Percentiles rank a stretch among this genome's conserved stretches.
Evolutionary conservation across 2,329 filamentous ascomycete genomes (phyloP).

Genomic region (Stromatinia cepivora): DNA sequence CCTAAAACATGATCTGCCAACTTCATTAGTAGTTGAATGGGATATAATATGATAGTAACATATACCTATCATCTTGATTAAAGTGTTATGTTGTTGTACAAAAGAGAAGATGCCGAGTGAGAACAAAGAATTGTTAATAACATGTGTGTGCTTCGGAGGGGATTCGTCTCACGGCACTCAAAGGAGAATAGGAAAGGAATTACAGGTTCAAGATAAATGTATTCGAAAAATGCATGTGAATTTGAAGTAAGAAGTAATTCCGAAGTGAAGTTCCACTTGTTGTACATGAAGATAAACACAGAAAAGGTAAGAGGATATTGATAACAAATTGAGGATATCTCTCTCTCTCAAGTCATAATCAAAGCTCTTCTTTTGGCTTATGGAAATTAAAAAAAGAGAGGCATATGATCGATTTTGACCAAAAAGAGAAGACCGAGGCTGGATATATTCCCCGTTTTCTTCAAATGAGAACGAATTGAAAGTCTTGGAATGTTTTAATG

Average conservation of each 20-base stretch:
- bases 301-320: neutral
- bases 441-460: neutral
- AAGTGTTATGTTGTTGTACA: slow-evolving; percentile 14
- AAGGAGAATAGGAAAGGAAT: slow-evolving; percentile 3
- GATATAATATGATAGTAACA: neutral
- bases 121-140: slow-evolving; percentile 20
- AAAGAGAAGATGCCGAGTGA: slow-evolving; percentile 5
- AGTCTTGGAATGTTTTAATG: neutral
- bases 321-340: neutral
- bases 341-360: neutral
- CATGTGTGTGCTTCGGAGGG: slow-evolving; percentile 11
- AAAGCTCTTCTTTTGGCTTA: neutral
- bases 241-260: neutral
- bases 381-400: neutral
- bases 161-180: neutral
- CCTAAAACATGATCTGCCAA: slow-evolving; percentile 81
- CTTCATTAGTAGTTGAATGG: neutral
- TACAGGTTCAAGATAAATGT: neutral
- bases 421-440: slow-evolving; percentile 1
- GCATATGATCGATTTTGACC: neutral
- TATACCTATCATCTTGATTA: slow-evolving; percentile 24
- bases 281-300: neutral
- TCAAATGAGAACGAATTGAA: neutral
- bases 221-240: neutral
- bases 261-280: neutral